Conservation (phyloP, 2,329 filamentous ascomycete genomes). For the Aspergillus piperis region DNA sequence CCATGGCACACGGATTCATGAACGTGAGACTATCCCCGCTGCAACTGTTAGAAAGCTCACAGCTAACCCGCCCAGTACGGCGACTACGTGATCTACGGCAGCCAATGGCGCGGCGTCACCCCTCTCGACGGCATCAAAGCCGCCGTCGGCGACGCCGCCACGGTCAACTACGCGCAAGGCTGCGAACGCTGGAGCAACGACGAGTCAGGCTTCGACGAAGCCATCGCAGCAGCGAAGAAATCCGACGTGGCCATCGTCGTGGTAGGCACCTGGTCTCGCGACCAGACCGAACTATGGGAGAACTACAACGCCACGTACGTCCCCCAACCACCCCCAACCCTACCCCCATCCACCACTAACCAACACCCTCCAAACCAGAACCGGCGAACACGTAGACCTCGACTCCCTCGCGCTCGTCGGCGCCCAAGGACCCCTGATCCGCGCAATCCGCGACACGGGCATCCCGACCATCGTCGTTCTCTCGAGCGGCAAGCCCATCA, state of each 20-base stretch:
- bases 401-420: conserved; percentile 66
- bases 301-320: conserved; percentile 66
- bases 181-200: conserved; percentile 73
- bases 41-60: no score
- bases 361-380: conserved; percentile 34
- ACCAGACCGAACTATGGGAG: conserved; percentile 70
- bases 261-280: conserved; percentile 74
- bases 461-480: conserved; percentile 69
- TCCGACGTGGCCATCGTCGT: conserved; percentile 73
- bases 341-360: not conserved
- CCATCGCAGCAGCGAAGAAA: conserved; percentile 63
- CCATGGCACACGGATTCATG: conserved; percentile 71
- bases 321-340: not conserved
- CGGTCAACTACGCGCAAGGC: conserved; percentile 67
- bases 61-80: conserved; percentile 55
- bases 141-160: conserved; percentile 57
- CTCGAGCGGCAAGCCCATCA: conserved; percentile 70
- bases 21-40: conserved; percentile 53
- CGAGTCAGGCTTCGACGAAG: conserved; percentile 66
- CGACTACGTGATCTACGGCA: conserved; percentile 69
- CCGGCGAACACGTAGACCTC: conserved; percentile 72
- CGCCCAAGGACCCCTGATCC: conserved; percentile 67
- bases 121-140: conserved; percentile 69
- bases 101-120: conserved; percentile 66
- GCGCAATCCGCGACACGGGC: conserved; percentile 66